These are phyloP conservation scores for Ophiostoma sp. DNA, from an alignment of 2,329 filamentous ascomycete species.

Conservation along the genomic window DNA sequence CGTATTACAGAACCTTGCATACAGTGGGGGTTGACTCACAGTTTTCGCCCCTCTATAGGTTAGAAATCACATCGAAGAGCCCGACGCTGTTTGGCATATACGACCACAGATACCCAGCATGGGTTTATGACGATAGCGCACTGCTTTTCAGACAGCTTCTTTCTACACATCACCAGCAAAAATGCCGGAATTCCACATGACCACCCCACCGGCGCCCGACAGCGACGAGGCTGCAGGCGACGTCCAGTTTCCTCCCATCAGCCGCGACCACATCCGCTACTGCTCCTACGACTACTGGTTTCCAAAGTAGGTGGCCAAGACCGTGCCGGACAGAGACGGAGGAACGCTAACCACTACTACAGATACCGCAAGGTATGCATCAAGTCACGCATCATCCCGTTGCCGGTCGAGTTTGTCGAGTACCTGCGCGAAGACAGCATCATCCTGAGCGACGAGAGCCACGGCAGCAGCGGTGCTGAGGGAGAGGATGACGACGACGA, in stretches of 20 bases:
- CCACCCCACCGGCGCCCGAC: slow-evolving; percentile 14
- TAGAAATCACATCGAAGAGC: background rate
- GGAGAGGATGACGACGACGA: slow-evolving; percentile 52
- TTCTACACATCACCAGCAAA: background rate
- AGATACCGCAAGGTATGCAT: slow-evolving; percentile 62
- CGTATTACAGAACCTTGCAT: background rate
- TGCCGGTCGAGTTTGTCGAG: slow-evolving; percentile 68
- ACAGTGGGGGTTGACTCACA: slow-evolving; percentile 19
- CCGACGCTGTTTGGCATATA: background rate
- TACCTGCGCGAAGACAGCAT: slow-evolving; percentile 94
- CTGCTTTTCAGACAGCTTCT: too few relatives aligned
- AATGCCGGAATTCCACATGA: slow-evolving; percentile 33
- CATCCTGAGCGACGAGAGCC: slow-evolving; percentile 65
- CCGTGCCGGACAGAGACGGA: too few relatives aligned
- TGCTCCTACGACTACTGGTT: slow-evolving; percentile 96
- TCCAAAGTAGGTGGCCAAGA: slow-evolving; percentile 49
- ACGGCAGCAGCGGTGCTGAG: slow-evolving; percentile 40
- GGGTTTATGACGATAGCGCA: background rate
- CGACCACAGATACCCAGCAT: background rate
- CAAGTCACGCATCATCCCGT: slow-evolving; percentile 76
- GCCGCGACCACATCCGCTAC: slow-evolving; percentile 80
- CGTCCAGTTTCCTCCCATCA: slow-evolving; percentile 75
- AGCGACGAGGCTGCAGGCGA: slow-evolving; percentile 18
- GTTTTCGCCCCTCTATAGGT: slow-evolving; percentile 20
- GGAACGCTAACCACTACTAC: too few relatives aligned